Conservation (phyloP, 2,329 filamentous ascomycete genomes). For the Exophiala aquamarina region DNA sequence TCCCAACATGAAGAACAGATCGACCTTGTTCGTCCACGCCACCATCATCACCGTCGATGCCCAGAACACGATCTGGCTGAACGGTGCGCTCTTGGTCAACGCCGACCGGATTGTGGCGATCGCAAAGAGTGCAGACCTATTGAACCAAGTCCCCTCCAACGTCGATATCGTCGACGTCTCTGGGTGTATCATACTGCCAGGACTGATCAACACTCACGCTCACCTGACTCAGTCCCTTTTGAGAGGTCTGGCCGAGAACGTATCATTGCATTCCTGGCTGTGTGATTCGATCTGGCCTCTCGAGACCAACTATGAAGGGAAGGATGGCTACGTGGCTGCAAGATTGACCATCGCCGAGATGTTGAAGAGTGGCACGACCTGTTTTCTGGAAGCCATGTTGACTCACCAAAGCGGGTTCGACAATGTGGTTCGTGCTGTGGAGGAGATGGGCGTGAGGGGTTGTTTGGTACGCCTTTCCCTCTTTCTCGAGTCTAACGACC, state of each 20-base stretch:
- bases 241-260: conserved; percentile 33
- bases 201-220: conserved; percentile 38
- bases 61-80: conserved; percentile 17
- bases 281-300: conserved; percentile 40
- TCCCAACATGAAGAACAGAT: no score
- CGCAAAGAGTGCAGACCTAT: conserved; percentile 12
- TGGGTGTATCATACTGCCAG: conserved; percentile 36
- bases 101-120: conserved; percentile 15
- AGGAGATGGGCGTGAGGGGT: conserved; percentile 33
- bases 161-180: conserved; percentile 29
- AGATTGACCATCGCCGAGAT: conserved; percentile 38
- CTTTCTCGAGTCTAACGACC: neutral
- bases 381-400: conserved; percentile 39
- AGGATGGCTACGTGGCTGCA: conserved; percentile 36
- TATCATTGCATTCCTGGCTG: conserved; percentile 30
- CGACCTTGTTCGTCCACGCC: conserved; percentile 21
- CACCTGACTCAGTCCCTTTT: conserved; percentile 38
- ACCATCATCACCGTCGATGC: conserved; percentile 21
- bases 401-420: conserved; percentile 32
- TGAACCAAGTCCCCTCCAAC: conserved; percentile 7
- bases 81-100: conserved; percentile 15
- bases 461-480: no score
- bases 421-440: conserved; percentile 31
- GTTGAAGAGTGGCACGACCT: conserved; percentile 40
- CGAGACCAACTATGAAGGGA: conserved; percentile 34